These are phyloP conservation scores for Lablab purpureus DNA, from an alignment of 306 rosid species.

Conservation along the genomic window DNA sequence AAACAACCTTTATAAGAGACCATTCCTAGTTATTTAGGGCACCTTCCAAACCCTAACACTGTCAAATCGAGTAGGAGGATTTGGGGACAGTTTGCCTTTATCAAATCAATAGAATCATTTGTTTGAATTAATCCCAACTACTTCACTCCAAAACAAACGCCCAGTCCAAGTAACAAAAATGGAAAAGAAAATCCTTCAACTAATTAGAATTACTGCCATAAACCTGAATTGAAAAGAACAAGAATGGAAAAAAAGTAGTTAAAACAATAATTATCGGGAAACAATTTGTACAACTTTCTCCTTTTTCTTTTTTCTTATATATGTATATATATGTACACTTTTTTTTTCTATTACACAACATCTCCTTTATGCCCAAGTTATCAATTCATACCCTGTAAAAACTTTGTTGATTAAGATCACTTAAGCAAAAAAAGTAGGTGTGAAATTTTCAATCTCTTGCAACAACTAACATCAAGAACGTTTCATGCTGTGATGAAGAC, in stretches of 20 bases:
- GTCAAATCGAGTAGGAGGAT: no score
- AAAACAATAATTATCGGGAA: background rate
- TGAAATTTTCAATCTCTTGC: constrained; percentile 21
- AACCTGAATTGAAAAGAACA: background rate
- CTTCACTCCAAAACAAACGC: background rate
- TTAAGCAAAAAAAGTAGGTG: background rate
- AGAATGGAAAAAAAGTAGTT: no score
- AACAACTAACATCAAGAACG: constrained; percentile 17
- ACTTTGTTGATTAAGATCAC: background rate
- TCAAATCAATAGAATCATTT: background rate
- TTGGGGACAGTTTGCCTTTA: background rate
- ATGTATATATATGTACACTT: constrained; percentile 27
- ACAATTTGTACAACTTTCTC: constrained; percentile 1
- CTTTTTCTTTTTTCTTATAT: background rate
- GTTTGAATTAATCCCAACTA: background rate
- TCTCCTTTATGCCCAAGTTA: background rate
- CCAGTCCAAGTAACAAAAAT: background rate
- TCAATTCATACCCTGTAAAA: constrained; percentile 23
- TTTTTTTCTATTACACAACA: constrained; percentile 15
- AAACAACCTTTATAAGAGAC: no score
- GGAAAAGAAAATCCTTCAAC: background rate
- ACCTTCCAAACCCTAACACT: no score
- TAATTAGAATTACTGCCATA: background rate
- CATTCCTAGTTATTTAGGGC: no score
- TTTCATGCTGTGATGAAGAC: constrained; percentile 9